These are phyloP conservation scores for Myriosclerotinia duriaeana DNA, from an alignment of 2,329 filamentous ascomycete genomes.

Conservation along the genomic window DNA sequence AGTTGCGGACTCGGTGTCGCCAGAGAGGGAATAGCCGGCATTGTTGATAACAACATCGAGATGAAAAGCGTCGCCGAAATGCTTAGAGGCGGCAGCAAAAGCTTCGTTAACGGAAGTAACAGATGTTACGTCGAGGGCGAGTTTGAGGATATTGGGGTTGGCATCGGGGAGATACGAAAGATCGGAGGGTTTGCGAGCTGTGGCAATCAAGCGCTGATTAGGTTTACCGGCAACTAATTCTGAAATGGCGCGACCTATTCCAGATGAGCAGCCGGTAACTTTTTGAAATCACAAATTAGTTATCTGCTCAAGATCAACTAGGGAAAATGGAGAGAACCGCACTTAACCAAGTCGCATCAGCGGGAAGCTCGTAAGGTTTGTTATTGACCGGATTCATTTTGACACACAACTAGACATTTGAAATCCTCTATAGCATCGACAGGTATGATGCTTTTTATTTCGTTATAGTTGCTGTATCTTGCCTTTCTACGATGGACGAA, in stretches of 20 bases:
- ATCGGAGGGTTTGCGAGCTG: slow-evolving; percentile 47
- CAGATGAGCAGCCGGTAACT: slow-evolving; percentile 53
- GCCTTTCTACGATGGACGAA: not conserved
- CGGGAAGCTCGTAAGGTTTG: not conserved
- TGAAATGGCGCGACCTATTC: slow-evolving; percentile 48
- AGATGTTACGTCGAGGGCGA: slow-evolving; percentile 51
- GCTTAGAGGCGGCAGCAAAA: slow-evolving; percentile 41
- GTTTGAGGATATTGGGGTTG: slow-evolving; percentile 45
- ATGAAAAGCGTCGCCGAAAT: slow-evolving; percentile 49
- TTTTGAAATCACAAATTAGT: not conserved
- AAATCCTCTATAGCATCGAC: not conserved
- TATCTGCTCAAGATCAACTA: not conserved
- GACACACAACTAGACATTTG: not conserved
- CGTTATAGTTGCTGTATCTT: too few species aligned
- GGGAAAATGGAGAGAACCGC: not conserved
- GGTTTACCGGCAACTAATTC: slow-evolving; percentile 43
- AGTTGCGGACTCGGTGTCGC: slow-evolving; percentile 51
- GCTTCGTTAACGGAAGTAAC: slow-evolving; percentile 40
- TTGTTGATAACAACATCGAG: slow-evolving; percentile 62
- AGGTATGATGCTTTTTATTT: not conserved
- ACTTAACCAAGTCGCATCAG: slow-evolving; percentile 12
- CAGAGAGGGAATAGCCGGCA: slow-evolving; percentile 55
- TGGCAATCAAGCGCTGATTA: slow-evolving; percentile 48
- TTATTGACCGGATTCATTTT: slow-evolving; percentile 15
- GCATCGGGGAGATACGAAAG: slow-evolving; percentile 45